Evolutionary conservation across 345 rosid genomes (phyloP), one percentile per base, ranked within the genome.

Genomic region (Mercurialis annua): DNA sequence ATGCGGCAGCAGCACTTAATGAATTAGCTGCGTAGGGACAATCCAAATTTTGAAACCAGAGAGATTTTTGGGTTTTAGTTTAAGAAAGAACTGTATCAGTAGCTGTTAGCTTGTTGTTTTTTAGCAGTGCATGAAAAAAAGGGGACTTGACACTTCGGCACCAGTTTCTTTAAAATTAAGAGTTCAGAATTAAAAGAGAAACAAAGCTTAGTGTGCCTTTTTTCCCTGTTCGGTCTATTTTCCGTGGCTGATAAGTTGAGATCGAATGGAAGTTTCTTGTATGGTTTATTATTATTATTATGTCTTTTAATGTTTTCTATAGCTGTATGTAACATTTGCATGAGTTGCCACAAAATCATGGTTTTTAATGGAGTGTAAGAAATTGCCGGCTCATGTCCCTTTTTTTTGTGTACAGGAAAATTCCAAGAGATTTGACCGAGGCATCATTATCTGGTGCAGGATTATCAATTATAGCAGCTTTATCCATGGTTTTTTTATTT

Each of bases 351-450:
- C 56, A n/a, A 1, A 21, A 51, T 51, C 23, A 24, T 11, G 23
- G 9, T 38, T 21, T 2, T 29, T 46, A 7, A 29, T 56, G 54
- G 7, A 31, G 23, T 4, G 1, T 0, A 34, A 30, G n/a, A 27
- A 21, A 7, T 6, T 15, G n/a, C 10, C 49, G 55, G 14, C 59
- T 63, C 60, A 38, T n/a, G n/a, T n/a, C 64, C 60, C 51, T 8
- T 49, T 65, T 64, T 59, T 18, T 23, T 62, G 65, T 15, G 9
- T 79, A 65, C 92, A 95, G 99, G 89, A 95, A 92, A 86, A 95
- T 92, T 60, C 99, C 99, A 15, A 87, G 99, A 77, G 99, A 95
- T 81, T 87, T 95, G 86, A 95, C 99, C 0, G 98, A 92, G 81
- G 99, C 99, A 43, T 86, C 98, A 46, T 66, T 95, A 36, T 92